phyloP scores from a whole-genome alignment of 345 rosid species.

The Corchorus olitorius region DNA sequence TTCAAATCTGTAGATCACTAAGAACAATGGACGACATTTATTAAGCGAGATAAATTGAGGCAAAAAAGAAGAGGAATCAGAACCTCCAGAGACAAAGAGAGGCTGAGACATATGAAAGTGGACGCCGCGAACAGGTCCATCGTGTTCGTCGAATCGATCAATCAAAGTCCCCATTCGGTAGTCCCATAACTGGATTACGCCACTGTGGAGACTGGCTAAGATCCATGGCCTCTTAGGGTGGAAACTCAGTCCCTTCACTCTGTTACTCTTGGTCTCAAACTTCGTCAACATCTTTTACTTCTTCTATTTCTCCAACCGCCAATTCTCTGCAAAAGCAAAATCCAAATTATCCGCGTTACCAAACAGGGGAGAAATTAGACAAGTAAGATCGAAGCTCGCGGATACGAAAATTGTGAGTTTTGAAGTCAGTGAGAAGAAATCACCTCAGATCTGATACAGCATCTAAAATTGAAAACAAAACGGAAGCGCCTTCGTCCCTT shows the following conservation, averaged over 20 bases:
- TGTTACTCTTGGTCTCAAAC: slow-evolving; percentile 97
- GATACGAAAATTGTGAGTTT: background rate
- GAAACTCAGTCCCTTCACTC: slow-evolving; percentile 96
- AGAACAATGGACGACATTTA: slow-evolving; percentile 1
- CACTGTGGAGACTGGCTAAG: slow-evolving; percentile 97
- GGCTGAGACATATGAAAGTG: slow-evolving; percentile 96
- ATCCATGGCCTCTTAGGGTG: slow-evolving; percentile 98
- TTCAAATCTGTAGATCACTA: slow-evolving; percentile 13
- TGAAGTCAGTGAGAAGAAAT: slow-evolving; percentile 1
- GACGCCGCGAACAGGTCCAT: slow-evolving; percentile 98
- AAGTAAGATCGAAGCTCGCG: slow-evolving; percentile 2
- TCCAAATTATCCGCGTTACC: slow-evolving; percentile 7
- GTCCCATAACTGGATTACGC: slow-evolving; percentile 99
- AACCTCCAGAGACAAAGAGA: slow-evolving; percentile 94
- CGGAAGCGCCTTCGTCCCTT: background rate
- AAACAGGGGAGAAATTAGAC: slow-evolving; percentile 15
- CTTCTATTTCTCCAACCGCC: slow-evolving; percentile 21
- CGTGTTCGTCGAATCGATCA: slow-evolving; percentile 95
- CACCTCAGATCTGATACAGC: slow-evolving; percentile 60
- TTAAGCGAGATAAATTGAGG: background rate
- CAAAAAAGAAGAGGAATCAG: background rate
- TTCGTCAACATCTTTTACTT: slow-evolving; percentile 80
- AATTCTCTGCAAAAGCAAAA: slow-evolving; percentile 30
- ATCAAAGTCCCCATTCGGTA: slow-evolving; percentile 96
- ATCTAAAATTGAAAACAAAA: slow-evolving; percentile 10